Conservation (phyloP, 495 filamentous ascomycete genomes). For the Talaromyces ruber region DNA sequence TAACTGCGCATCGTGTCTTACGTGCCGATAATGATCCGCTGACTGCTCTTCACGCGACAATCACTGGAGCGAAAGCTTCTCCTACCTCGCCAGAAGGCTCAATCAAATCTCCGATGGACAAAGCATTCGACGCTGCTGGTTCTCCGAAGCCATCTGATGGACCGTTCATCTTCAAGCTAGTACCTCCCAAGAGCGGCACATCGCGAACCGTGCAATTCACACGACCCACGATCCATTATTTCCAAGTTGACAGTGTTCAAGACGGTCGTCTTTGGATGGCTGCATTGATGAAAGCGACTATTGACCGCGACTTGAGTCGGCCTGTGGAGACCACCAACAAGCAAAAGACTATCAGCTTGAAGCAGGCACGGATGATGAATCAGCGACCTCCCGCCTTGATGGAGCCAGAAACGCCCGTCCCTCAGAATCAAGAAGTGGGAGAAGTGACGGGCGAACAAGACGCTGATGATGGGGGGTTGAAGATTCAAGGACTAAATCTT, state of each 20-base stretch:
- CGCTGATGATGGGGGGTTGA: conserved; percentile 22
- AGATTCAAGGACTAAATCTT: conserved; percentile 27
- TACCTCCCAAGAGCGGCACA: conserved; percentile 81
- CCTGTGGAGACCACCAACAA: conserved; percentile 85
- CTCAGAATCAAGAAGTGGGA: conserved; percentile 3
- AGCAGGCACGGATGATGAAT: conserved; percentile 72
- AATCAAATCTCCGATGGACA: conserved; percentile 43
- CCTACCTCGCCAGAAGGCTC: conserved; percentile 63
- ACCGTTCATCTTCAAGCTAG: conserved; percentile 97
- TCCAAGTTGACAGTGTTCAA: conserved; percentile 83
- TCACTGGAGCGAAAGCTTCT: conserved; percentile 76
- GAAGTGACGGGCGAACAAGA: conserved; percentile 9
- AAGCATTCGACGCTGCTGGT: conserved; percentile 6
- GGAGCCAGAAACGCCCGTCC: conserved; percentile 25
- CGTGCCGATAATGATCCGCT: conserved; percentile 90
- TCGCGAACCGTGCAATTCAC: conserved; percentile 93
- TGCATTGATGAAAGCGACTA: conserved; percentile 97
- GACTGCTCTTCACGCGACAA: conserved; percentile 79
- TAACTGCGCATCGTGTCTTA: conserved; percentile 90
- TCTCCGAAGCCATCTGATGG: conserved; percentile 18
- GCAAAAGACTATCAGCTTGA: conserved; percentile 83
- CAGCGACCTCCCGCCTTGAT: conserved; percentile 84
- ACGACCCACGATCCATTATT: conserved; percentile 93
- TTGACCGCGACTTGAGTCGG: conserved; percentile 79
- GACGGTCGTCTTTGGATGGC: conserved; percentile 97